Evolutionary conservation across 768 basidiomycete species (phyloP).

Genomic region (Xanthoconium purpureum): DNA sequence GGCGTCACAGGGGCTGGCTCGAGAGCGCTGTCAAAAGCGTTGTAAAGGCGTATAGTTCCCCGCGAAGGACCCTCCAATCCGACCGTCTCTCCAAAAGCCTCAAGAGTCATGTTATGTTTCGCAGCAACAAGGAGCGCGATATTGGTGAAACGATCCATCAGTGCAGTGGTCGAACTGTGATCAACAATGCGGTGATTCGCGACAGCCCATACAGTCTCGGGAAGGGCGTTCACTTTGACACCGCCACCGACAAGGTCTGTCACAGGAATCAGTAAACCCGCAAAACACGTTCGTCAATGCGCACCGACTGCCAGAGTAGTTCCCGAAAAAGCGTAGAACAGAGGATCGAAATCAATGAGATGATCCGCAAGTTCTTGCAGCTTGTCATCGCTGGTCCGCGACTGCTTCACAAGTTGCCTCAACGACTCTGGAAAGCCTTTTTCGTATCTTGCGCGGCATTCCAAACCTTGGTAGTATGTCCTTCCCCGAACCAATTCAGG

Average conservation of each 20-base stretch:
- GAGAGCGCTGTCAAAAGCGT: slow-evolving; percentile 35
- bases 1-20: slow-evolving; percentile 45
- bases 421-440: slow-evolving; percentile 29
- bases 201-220: slow-evolving; percentile 39
- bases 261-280: slow-evolving; percentile 24
- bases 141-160: slow-evolving; percentile 12
- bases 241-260: slow-evolving; percentile 42
- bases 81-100: slow-evolving; percentile 38
- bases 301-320: slow-evolving; percentile 30
- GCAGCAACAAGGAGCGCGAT: slow-evolving; percentile 16
- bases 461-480: slow-evolving; percentile 33
- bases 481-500: slow-evolving; percentile 29
- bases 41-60: slow-evolving; percentile 37
- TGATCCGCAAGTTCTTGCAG: slow-evolving; percentile 11
- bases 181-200: slow-evolving; percentile 36
- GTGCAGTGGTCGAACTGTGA: slow-evolving; percentile 23
- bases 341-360: slow-evolving; percentile 22
- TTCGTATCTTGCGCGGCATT: slow-evolving; percentile 42
- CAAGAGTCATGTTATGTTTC: slow-evolving; percentile 40
- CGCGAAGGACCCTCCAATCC: slow-evolving; percentile 23
- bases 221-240: slow-evolving; percentile 46
- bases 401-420: slow-evolving; percentile 22
- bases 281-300: background rate
- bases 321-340: slow-evolving; percentile 18
- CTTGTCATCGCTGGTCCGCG: slow-evolving; percentile 21